Conservation (phyloP, 2,329 filamentous ascomycete species). For the Myriosclerotinia curreyana region DNA sequence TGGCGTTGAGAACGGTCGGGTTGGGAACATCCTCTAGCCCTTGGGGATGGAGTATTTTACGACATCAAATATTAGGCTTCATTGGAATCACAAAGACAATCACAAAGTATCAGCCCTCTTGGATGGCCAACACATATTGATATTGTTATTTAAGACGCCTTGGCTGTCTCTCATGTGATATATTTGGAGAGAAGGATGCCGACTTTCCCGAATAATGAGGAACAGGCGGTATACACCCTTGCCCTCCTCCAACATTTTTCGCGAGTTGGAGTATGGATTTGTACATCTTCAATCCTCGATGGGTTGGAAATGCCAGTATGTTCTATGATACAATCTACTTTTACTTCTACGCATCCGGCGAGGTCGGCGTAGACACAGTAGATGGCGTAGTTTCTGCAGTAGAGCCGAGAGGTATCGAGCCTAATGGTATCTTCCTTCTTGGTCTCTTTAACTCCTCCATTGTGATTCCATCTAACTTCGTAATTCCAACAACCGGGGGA, state of each 20-base stretch:
- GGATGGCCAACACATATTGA: not conserved
- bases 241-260: not conserved
- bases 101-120: not conserved
- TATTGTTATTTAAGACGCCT: not conserved
- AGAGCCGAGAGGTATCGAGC: constrained; percentile 26
- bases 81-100: not conserved
- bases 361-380: constrained; percentile 32
- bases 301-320: not conserved
- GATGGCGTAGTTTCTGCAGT: constrained; percentile 26
- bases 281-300: constrained; percentile 12
- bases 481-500: constrained; percentile 84
- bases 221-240: not conserved
- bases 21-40: not conserved
- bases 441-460: constrained; percentile 80
- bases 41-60: not conserved
- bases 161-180: not conserved
- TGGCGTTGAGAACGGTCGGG: not conserved
- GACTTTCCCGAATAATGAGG: not conserved
- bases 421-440: constrained; percentile 49
- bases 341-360: constrained; percentile 33
- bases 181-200: not conserved
- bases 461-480: constrained; percentile 80
- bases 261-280: not conserved
- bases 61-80: not conserved
- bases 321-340: constrained; percentile 22